These are phyloP conservation scores for Drosera spatulata DNA, from an alignment of 179 eudicot genomes.

Conservation along the genomic window DNA sequence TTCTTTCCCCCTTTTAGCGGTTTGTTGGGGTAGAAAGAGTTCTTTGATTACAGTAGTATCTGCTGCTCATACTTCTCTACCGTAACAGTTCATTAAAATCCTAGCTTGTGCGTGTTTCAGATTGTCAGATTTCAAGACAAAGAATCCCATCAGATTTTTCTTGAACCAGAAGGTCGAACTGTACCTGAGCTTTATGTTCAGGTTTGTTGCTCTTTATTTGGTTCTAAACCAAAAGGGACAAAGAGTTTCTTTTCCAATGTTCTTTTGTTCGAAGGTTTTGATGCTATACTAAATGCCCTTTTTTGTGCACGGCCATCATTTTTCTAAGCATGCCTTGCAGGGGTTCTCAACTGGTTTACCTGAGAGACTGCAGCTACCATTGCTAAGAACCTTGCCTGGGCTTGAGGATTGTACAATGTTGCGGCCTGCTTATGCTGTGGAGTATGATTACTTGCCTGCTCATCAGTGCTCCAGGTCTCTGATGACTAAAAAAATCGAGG, in stretches of 20 bases:
- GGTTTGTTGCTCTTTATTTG: slow-evolving; percentile 28
- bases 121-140: slow-evolving; percentile 94
- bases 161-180: slow-evolving; percentile 93
- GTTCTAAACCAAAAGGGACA: too few relatives aligned
- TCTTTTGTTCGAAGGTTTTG: too few relatives aligned
- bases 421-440: slow-evolving; percentile 99
- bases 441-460: slow-evolving; percentile 95
- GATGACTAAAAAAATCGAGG: slow-evolving; percentile 93
- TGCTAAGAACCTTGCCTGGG: slow-evolving; percentile 91
- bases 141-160: slow-evolving; percentile 97
- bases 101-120: slow-evolving; percentile 28
- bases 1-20: too few relatives aligned
- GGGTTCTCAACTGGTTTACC: slow-evolving; percentile 99
- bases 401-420: slow-evolving; percentile 92
- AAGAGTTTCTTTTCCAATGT: background rate
- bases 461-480: slow-evolving; percentile 94
- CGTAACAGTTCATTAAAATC: slow-evolving; percentile 4
- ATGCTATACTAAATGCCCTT: too few relatives aligned
- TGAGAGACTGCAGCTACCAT: slow-evolving; percentile 88
- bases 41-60: too few relatives aligned
- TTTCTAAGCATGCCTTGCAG: slow-evolving; percentile 16
- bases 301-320: too few relatives aligned
- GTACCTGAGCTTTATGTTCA: slow-evolving; percentile 99
- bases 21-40: too few relatives aligned
- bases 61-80: too few relatives aligned